Evolutionary conservation across 768 basidiomycete species (phyloP).

Genomic region (Pisolithus marmoratus): DNA sequence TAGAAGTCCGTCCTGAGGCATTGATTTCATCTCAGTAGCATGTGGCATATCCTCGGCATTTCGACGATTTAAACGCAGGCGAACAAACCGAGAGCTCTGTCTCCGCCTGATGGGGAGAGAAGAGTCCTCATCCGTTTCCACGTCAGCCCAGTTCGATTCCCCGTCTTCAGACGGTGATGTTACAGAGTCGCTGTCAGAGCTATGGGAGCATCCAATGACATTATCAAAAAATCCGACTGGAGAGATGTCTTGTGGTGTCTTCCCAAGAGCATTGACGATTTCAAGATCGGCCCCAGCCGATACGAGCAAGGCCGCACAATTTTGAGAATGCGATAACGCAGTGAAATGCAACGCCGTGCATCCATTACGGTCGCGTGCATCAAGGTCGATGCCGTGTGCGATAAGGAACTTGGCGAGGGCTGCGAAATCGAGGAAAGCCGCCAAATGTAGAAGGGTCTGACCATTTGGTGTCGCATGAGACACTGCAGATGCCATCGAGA

Average conservation of each 20-base stretch:
- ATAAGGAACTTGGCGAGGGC: constrained; percentile 69
- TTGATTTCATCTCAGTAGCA: neutral
- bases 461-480: constrained; percentile 67
- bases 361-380: constrained; percentile 84
- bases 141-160: constrained; percentile 66
- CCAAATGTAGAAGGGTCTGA: constrained; percentile 87
- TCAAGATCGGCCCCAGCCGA: constrained; percentile 75
- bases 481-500: constrained; percentile 50
- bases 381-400: constrained; percentile 66
- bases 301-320: constrained; percentile 64
- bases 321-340: constrained; percentile 54
- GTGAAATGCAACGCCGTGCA: constrained; percentile 89
- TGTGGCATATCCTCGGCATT: constrained; percentile 13
- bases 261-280: constrained; percentile 67
- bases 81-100: constrained; percentile 29
- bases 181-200: constrained; percentile 21
- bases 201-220: constrained; percentile 12
- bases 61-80: constrained; percentile 19
- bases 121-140: constrained; percentile 57
- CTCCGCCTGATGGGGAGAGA: constrained; percentile 28
- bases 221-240: constrained; percentile 41
- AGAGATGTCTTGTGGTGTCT: constrained; percentile 60
- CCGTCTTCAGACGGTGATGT: constrained; percentile 29
- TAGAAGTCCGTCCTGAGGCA: neutral
- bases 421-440: constrained; percentile 72